Percentiles rank a stretch among this genome's conserved stretches.
Conservation (phyloP, 1,284 basidiomycete species). For the Moesziomyces sp. region DNA sequence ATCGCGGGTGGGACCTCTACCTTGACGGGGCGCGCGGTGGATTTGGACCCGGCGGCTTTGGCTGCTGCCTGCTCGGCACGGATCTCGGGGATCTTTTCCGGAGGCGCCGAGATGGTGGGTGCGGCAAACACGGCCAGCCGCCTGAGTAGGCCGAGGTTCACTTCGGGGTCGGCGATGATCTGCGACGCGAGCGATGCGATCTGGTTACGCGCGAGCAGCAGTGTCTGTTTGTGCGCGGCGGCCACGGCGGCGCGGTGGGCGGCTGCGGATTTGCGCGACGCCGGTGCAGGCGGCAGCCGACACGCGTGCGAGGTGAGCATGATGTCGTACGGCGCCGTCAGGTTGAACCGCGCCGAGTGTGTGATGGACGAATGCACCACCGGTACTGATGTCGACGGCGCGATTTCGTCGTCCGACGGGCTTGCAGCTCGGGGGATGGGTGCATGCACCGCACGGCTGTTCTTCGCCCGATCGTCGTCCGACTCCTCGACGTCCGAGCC, state of each 20-base stretch:
- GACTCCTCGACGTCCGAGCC: slow-evolving; percentile 9
- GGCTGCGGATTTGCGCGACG: slow-evolving; percentile 17
- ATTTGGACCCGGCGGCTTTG: slow-evolving; percentile 68
- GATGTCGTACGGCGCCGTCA: slow-evolving; percentile 58
- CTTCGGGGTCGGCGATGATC: slow-evolving; percentile 63
- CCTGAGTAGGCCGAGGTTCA: slow-evolving; percentile 59
- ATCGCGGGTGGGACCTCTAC: slow-evolving; percentile 79
- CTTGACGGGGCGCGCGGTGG: slow-evolving; percentile 23
- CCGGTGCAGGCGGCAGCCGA: slow-evolving; percentile 14
- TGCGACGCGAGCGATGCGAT: slow-evolving; percentile 63
- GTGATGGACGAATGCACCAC: slow-evolving; percentile 37
- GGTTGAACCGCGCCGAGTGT: slow-evolving; percentile 54
- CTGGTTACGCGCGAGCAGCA: slow-evolving; percentile 62
- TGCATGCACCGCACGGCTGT: slow-evolving; percentile 50
- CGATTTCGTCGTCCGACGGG: slow-evolving; percentile 10
- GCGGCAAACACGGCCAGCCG: slow-evolving; percentile 54
- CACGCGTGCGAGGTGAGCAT: slow-evolving; percentile 33
- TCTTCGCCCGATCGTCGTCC: slow-evolving; percentile 7
- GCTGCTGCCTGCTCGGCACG: slow-evolving; percentile 55
- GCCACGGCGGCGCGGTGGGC: slow-evolving; percentile 9
- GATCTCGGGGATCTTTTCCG: slow-evolving; percentile 37
- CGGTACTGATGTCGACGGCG: not conserved
- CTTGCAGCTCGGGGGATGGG: slow-evolving; percentile 18
- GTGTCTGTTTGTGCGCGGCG: slow-evolving; percentile 16
- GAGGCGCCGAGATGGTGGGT: slow-evolving; percentile 32